phyloP scores from a whole-genome alignment of 495 filamentous ascomycete genomes.

The Niebla homalea region DNA sequence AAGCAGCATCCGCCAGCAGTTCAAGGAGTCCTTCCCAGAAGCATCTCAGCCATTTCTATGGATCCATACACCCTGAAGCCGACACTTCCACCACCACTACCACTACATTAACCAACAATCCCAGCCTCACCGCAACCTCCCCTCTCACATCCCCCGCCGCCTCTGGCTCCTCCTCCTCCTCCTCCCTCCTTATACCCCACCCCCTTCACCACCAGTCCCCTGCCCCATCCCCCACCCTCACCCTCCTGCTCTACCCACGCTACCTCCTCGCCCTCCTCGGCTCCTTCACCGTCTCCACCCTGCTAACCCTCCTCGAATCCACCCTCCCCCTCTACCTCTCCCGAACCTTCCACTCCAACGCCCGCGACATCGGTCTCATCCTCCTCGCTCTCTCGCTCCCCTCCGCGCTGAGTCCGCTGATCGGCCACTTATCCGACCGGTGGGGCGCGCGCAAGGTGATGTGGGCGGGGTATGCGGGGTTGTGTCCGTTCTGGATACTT shows the following conservation, averaged over 20 bases:
- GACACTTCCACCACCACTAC: not conserved
- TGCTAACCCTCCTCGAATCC: constrained; percentile 40
- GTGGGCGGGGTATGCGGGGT: constrained; percentile 40
- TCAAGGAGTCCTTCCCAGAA: not conserved
- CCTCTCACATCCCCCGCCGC: not conserved
- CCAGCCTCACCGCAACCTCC: not conserved
- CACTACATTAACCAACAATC: too few relatives aligned
- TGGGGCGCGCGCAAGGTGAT: constrained; percentile 44
- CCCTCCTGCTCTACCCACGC: constrained; percentile 8
- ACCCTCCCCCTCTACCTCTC: constrained; percentile 43
- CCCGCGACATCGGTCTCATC: constrained; percentile 47
- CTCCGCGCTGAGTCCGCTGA: constrained; percentile 38
- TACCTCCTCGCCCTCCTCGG: constrained; percentile 12
- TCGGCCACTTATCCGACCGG: constrained; percentile 40
- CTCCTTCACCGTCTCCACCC: constrained; percentile 33
- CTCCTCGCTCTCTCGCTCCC: constrained; percentile 49
- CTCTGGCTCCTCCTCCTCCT: too few relatives aligned
- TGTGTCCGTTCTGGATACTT: constrained; percentile 39
- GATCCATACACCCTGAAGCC: too few relatives aligned
- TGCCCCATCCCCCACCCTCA: not conserved
- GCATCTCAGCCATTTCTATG: not conserved
- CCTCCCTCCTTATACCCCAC: not conserved
- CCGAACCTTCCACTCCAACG: constrained; percentile 41
- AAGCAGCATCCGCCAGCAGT: not conserved
- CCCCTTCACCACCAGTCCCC: not conserved